Evolutionary conservation across 441 rosid species (phyloP), one percentile per base, ranked within the genome.

Genomic region (Brassica balearica): DNA sequence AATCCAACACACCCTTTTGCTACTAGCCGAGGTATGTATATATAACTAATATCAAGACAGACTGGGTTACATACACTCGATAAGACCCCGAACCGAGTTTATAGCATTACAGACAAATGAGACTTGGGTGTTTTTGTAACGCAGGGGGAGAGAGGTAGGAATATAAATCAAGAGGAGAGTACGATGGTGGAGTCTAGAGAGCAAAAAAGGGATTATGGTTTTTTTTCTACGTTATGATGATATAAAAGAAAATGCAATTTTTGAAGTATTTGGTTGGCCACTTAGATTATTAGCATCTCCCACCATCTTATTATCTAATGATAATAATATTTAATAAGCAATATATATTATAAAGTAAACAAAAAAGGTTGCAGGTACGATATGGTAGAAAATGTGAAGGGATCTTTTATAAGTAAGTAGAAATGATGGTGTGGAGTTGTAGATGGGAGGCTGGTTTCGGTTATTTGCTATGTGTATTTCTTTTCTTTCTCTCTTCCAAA

Each of bases 371-470:
- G 29, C 69, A 62, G 73, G 60, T 73, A 61, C 62, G 11, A 73
- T 73, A 62, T 68, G 51, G 79, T 74, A 74, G 72, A 69, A 58
- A 64, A 69, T 58, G 68, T 58, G 48, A 69, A 69, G 46, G 72
- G 66, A 4, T 53, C 70, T 70, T 69, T 70, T 64, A 55, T 74
- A 56, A 70, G 72, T 74, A 56, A 70, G 72, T 80, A 80, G 79
- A 69, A 74, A 29, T 70, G 76, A 68, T 56, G 82, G 78, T 79
- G 82, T 62, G 75, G 67, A 74, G 82, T 25, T 79, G 82, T 73
- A 65, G 72, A 43, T 62, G 82, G 82, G 82, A 74, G 82, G 75
- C 75, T 70, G 19, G 10, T 74, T 34, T 74, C 79, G 56, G 68
- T 58, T 80, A 68, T 65, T 55, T 64, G 4, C 61, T 70, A 5